Evolutionary conservation across 495 filamentous ascomycete species (phyloP).

Genomic region (Daldinia bambusicola): DNA sequence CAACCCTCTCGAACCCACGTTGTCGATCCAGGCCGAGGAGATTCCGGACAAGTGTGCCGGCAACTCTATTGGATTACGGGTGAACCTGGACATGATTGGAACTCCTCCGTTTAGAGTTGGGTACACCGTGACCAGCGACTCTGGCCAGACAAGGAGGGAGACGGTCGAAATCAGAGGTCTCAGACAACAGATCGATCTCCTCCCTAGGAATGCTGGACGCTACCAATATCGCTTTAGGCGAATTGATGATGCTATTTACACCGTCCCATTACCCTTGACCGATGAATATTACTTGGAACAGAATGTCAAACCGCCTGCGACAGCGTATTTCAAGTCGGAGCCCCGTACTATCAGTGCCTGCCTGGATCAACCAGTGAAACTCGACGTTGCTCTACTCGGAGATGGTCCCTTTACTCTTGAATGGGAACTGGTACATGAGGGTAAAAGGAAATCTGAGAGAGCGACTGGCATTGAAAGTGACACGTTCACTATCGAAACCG

Average conservation of each 20-base stretch:
- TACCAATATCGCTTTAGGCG: conserved; percentile 86
- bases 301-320: conserved; percentile 90
- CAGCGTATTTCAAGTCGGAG: conserved; percentile 73
- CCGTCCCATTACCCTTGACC: conserved; percentile 47
- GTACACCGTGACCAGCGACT: conserved; percentile 74
- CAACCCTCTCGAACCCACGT: conserved; percentile 87
- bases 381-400: conserved; percentile 78
- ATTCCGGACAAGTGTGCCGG: conserved; percentile 94
- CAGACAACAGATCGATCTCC: conserved; percentile 82
- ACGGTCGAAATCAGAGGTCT: conserved; percentile 68
- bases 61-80: conserved; percentile 86
- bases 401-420: conserved; percentile 89
- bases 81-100: conserved; percentile 87
- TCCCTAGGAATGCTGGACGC: conserved; percentile 81
- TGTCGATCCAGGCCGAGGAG: conserved; percentile 76
- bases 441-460: conserved; percentile 76
- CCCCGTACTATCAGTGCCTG: conserved; percentile 70
- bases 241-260: conserved; percentile 84
- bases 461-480: conserved; percentile 69
- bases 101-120: conserved; percentile 85
- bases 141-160: conserved; percentile 55
- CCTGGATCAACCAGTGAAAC: conserved; percentile 79
- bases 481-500: conserved; percentile 75
- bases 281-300: conserved; percentile 75
- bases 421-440: conserved; percentile 92